phyloP scores from a whole-genome alignment of 2,329 filamentous ascomycete species.

The Simplicillium sp. region DNA sequence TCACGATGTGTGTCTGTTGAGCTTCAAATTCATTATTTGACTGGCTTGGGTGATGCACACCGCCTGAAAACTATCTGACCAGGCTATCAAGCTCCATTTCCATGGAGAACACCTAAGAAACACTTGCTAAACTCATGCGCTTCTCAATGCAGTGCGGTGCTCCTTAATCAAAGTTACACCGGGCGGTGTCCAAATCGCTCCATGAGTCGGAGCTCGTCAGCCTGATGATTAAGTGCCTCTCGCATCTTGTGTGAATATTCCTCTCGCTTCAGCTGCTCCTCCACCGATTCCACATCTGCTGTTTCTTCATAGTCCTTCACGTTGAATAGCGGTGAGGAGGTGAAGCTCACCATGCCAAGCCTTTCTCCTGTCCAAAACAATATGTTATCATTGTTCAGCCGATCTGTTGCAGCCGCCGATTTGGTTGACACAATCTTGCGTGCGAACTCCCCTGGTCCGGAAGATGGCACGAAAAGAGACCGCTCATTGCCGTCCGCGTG shows the following conservation, averaged over 20 bases:
- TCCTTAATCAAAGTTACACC: neutral
- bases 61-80: too few species aligned
- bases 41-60: too few species aligned
- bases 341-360: conserved; percentile 63
- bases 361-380: conserved; percentile 84
- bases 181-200: conserved; percentile 34
- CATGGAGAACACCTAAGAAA: neutral
- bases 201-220: conserved; percentile 69
- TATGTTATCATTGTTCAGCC: conserved; percentile 54
- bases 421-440: conserved; percentile 65
- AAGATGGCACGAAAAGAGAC: conserved; percentile 42
- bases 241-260: conserved; percentile 65
- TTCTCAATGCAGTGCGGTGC: neutral
- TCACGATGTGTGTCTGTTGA: too few species aligned
- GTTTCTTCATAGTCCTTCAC: conserved; percentile 41
- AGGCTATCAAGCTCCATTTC: too few species aligned
- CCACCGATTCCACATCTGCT: conserved; percentile 32
- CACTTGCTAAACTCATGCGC: neutral
- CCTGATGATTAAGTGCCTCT: conserved; percentile 64
- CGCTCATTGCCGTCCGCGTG: conserved; percentile 38
- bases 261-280: conserved; percentile 44
- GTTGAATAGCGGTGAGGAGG: conserved; percentile 36
- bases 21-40: too few species aligned
- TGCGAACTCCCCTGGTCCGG: conserved; percentile 60
- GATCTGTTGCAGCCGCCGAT: conserved; percentile 19